Base-by-base conservation (phyloP, 2,329 filamentous ascomycete genomes). In the Arthrobotrys sphaeroides region DNA sequence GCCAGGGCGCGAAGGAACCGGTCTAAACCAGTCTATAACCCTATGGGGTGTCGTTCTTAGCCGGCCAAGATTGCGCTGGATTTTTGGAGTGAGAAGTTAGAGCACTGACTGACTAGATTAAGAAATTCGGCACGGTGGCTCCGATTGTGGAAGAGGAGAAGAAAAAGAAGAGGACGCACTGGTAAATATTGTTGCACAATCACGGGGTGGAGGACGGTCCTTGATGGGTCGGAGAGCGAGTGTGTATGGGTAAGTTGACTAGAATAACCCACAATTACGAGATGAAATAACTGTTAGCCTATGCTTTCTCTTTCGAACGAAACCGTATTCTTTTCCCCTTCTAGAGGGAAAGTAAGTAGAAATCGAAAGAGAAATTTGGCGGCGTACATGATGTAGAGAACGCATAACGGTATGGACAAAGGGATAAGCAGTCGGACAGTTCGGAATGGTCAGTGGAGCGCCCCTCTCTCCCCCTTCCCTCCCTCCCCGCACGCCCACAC, bases 181-280 rank as follows among this genome's bases (percentile, higher is more conserved):
- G 26, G 62, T 64, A 28, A 74, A 53, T 61, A 74, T 47, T 4
- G 43, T 24, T 16, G 55, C 69, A 49, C 60, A 67, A 26, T 47
- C 53, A 22, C 28, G 43, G 40, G 70, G 70, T 40, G 62, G 70
- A 57, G 70, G 43, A 36, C 47, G 62, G 49, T 74, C 43, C 24
- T 67, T 42, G 24, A 51, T 45, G 38, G 70, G 55, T 33, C 70
- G 70, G 43, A 74, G 67, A 68, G 70, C 70, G 38, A 68, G 70
- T 13, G 70, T 74, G 59, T 64, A 64, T 33, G 70, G 70, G 57
- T 74, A 74, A n/a, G 62, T 64, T 40, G 62, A 74, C 70, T 74
- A 67, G 13, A n/a, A 67, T 20, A 36, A 10, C 28, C 2, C 36
- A 70, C 9, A 31, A 9, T 28, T 62, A 38, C 45, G 31, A 38